Evolutionary conservation across 176 grass and related monocot species (phyloP).

Genomic region (Musa itinerans): DNA sequence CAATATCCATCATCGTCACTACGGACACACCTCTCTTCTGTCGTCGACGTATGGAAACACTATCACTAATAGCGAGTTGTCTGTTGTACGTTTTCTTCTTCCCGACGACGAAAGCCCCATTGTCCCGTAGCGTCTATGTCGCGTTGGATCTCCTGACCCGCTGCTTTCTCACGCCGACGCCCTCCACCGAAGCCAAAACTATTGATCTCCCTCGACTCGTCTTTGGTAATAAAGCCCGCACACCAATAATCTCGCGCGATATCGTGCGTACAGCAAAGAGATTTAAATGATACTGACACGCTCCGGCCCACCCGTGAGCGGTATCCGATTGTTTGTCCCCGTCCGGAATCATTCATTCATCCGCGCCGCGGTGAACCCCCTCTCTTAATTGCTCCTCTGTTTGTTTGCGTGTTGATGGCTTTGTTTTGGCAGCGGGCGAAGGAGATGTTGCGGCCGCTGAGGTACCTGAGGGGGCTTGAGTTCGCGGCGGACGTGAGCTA

Average conservation of each 20-base stretch:
- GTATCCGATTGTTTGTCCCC: neutral
- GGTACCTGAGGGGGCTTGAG: constrained; percentile 66
- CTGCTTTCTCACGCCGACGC: neutral
- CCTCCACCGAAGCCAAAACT: neutral
- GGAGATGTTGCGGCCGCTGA: constrained; percentile 39
- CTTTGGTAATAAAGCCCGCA: neutral
- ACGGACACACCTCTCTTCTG: constrained; percentile 25
- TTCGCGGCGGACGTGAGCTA: constrained; percentile 59
- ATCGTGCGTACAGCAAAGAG: neutral
- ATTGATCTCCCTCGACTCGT: too few species aligned
- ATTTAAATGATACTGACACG: neutral
- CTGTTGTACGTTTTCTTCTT: neutral
- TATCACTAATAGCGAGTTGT: neutral
- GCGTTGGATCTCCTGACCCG: neutral
- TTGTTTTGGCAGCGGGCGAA: constrained; percentile 22
- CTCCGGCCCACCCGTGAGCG: neutral
- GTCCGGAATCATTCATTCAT: neutral
- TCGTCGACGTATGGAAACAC: neutral
- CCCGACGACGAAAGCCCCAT: neutral
- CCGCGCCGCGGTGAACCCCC: too few species aligned
- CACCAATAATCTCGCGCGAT: neutral
- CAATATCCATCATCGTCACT: constrained; percentile 10
- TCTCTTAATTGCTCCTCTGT: constrained; percentile 27
- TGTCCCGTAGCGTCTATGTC: neutral
- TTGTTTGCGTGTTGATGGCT: neutral